Evolutionary conservation across 495 filamentous ascomycete species (phyloP).

Genomic region (Cairneyella variabilis): DNA sequence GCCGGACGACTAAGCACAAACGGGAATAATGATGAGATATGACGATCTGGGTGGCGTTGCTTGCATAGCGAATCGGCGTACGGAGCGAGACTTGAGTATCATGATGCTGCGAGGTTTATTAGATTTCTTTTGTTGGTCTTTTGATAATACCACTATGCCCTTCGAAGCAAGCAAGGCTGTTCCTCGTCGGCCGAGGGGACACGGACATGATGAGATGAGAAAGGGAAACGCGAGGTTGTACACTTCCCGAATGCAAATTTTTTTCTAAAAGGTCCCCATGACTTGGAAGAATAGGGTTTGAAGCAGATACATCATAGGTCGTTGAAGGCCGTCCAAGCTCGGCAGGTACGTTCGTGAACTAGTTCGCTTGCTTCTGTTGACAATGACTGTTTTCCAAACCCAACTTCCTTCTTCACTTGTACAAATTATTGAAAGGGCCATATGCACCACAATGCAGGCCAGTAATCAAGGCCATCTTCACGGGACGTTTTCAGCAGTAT

Average conservation of each 20-base stretch:
- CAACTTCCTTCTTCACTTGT: neutral
- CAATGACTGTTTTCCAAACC: too few relatives aligned
- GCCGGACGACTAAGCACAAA: slow-evolving; percentile 44
- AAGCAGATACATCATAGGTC: neutral
- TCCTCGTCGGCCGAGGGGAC: neutral
- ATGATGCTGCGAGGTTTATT: slow-evolving; percentile 17
- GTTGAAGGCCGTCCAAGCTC: neutral
- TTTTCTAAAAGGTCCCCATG: too few relatives aligned
- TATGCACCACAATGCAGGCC: slow-evolving; percentile 19
- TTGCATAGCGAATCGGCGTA: slow-evolving; percentile 31
- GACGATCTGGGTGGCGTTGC: slow-evolving; percentile 19
- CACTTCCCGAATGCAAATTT: too few relatives aligned
- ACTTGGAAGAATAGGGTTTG: too few relatives aligned
- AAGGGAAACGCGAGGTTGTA: too few relatives aligned
- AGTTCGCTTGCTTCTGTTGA: neutral
- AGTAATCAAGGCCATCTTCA: slow-evolving; percentile 20
- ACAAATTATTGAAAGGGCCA: slow-evolving; percentile 3
- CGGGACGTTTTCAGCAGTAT: slow-evolving; percentile 21
- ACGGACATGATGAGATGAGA: neutral
- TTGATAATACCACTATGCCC: slow-evolving; percentile 25
- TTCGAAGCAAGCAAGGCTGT: neutral
- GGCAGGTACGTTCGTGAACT: slow-evolving; percentile 2
- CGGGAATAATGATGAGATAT: slow-evolving; percentile 15
- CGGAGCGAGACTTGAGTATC: slow-evolving; percentile 14
- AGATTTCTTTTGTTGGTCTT: slow-evolving; percentile 21